Base-by-base conservation (phyloP, 2,329 filamentous ascomycete species). In the Aureobasidium sp. region DNA sequence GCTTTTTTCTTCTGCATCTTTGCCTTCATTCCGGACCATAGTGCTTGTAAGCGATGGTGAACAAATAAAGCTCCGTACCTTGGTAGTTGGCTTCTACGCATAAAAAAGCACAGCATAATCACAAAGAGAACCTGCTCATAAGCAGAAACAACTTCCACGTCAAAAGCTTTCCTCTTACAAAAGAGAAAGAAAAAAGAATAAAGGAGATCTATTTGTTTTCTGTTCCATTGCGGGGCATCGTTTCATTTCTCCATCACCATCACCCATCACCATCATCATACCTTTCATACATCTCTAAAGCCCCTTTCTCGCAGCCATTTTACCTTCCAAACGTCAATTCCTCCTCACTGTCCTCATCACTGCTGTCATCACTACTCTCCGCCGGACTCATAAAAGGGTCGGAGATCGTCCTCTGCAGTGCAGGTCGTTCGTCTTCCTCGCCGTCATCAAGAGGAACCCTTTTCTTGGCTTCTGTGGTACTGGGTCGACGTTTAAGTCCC, bases 381-480 rank as follows among this genome's bases (percentile, higher is more conserved):
- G n/a, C 55, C 2, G 55, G 55, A 39, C 42, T 48, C 42, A 37
- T 7, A 11, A 58, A 58, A 1, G 55, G 55, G 39, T 58, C 42
- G 0, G 55, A 47, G 2, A 44, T 15, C 3, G 45, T 34, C 14
- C 42, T 37, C 9, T 58, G n/a, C 42, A 44, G 7, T 2, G 17
- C 27, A 25, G 27, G 20, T 22, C 52, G n/a, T 7, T 36, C 41
- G 6, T 44, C 31, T n/a, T 37, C 34, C 15, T 42, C 41, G 2
- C 45, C 37, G 17, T 59, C 63, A n/a, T 64, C 62, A 2, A 74
- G 62, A 47, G 68, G 67, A 47, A 45, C 64, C 22, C 73, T 63
- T 41, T 68, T 66, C 64, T 72, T 72, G 7, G 71, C 73, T 64
- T 74, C 72, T 2, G 68, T 72, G 27, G 73, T 74, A 39, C 69